Evolutionary conservation across 2,329 filamentous ascomycete genomes (phyloP).

Genomic region (Cadophora gregata): DNA sequence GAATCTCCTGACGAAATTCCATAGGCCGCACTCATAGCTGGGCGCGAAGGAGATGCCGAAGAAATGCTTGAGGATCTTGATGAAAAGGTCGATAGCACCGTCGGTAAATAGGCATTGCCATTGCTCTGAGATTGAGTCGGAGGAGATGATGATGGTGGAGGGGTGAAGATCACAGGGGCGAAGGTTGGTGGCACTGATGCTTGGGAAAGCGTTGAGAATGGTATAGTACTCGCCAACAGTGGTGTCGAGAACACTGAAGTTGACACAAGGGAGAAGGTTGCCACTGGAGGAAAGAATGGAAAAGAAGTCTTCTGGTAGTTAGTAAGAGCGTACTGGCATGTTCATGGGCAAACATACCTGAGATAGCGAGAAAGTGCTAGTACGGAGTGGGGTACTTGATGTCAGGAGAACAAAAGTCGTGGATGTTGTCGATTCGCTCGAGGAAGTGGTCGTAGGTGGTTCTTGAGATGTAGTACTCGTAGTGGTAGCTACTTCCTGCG

Average conservation of each 20-base stretch:
- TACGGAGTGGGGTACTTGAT: neutral
- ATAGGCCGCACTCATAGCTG: neutral
- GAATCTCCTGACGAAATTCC: neutral
- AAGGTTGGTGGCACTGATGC: neutral
- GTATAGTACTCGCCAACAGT: neutral
- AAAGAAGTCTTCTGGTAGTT: neutral
- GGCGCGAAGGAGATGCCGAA: neutral
- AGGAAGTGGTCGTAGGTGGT: neutral
- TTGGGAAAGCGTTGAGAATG: neutral
- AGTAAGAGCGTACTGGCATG: neutral
- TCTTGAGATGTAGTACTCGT: neutral
- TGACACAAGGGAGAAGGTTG: neutral
- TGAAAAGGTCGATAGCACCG: neutral
- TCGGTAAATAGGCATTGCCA: neutral
- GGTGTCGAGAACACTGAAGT: neutral
- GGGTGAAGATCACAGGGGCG: neutral
- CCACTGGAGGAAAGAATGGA: neutral
- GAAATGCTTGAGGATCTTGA: neutral
- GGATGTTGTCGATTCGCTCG: neutral
- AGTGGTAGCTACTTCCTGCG: neutral
- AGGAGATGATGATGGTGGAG: neutral
- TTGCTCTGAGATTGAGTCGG: neutral
- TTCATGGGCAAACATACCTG: neutral
- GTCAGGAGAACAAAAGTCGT: neutral
- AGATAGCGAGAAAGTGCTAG: neutral